Conservation (phyloP, 1,284 basidiomycete species). For the Leccinum subrobustum region DNA sequence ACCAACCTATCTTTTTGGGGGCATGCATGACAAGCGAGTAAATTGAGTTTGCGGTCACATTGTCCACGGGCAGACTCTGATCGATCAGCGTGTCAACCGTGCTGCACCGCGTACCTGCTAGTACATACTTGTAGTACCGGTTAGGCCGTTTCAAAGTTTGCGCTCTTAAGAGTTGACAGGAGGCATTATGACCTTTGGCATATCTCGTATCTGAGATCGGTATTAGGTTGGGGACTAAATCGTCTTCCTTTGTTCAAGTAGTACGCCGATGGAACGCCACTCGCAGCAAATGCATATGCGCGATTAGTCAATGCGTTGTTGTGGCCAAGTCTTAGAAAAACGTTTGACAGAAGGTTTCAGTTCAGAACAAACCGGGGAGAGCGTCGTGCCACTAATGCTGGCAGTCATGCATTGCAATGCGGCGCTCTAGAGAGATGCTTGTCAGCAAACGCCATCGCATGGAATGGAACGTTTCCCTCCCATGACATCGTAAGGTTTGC, state of each 20-base stretch:
- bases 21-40: background rate
- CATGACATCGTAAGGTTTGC: background rate
- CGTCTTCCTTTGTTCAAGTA: constrained; percentile 1
- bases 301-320: background rate
- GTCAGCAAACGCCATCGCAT: background rate
- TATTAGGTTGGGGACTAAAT: background rate
- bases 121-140: background rate
- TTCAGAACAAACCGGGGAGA: background rate
- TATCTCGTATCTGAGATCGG: constrained; percentile 6
- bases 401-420: background rate
- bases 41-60: constrained; percentile 2
- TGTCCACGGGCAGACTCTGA: background rate
- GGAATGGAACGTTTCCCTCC: background rate
- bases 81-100: background rate
- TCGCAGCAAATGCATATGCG: background rate
- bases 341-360: background rate
- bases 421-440: background rate
- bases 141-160: background rate
- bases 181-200: background rate
- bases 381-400: background rate
- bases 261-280: background rate
- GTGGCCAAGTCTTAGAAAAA: constrained; percentile 4
- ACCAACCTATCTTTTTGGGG: background rate
- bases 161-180: background rate
- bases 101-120: background rate